Base-by-base conservation (phyloP, 495 filamentous ascomycete genomes). In the Podospora bellae-mahoneyi region DNA sequence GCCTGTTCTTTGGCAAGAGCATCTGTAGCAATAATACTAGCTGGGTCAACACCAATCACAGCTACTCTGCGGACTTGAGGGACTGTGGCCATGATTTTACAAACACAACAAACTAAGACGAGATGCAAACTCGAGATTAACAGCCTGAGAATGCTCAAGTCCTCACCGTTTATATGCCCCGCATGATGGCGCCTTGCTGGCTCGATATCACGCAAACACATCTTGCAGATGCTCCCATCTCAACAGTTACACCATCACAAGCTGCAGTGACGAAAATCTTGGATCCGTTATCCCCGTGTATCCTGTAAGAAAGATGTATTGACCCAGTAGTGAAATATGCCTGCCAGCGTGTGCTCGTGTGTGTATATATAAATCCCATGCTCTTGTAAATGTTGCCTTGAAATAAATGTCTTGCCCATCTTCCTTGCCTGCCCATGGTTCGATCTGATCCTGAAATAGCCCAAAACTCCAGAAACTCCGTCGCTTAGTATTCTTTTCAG, bases 41-140 rank as follows among this genome's bases (percentile, higher is more conserved):
- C 76, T 5, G 87, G 87, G 2, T 86, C 86, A 3, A 84, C 81
- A 26, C 87, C 86, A 71, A 89, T 87, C 13, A 89, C 81, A 34
- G 87, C 87, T 18, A 89, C 82, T 26, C 79, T 77, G 64, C 83
- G 84, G 34, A 79, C 70, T 27, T 70, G 67, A 57, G 39, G 7
- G 0, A 57, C 23, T 5, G 55, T 2, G 6, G 55, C n/a, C 55
- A 58, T 58, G n/a, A 18, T 58, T 58, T 3, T 2, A 16, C 7
- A 6, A 2, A 48, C 7, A 48, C 39, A 48, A 13, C 15, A 48
- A 16, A 48, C 39, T 13, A 16, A 48, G 13, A 10, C 15, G 15
- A 48, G 6, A 3, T 48, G 9, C 9, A 48, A 5, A 6, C 30
- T 32, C 30, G 30, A 32, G 30, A 32, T 4, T 7, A 32, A 32